Evolutionary conservation across 2,329 filamentous ascomycete species (phyloP), one percentile per base, ranked within the genome.

Genomic region (Claviceps humidiphila): DNA sequence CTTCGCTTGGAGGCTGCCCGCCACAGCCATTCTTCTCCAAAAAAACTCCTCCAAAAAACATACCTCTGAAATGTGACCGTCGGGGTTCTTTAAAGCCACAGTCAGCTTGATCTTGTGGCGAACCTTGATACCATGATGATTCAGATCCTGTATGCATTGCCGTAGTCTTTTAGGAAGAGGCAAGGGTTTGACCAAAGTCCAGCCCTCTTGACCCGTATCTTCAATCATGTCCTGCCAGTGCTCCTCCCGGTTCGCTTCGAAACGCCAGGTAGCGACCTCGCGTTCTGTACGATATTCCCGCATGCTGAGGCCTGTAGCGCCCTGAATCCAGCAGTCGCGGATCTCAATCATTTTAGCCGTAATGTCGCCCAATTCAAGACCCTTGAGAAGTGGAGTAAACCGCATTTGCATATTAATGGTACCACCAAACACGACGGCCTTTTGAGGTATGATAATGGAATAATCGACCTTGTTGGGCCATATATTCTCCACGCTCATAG

Each of bases 391-490:
- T 0, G 91, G 90, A 1, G 89, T 87, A 56, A 97, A 82, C 56
- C 87, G 82, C 71, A 96, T 91, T 60, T 95, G 84, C 54, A 95
- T 77, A 1, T 83, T 81, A 48, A 97, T 82, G 22, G 78, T 77
- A n/a, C 88, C 94, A 49, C 93, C 93, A 61, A 96, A 95, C 17
- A 95, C 86, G 51, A 95, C 85, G 2, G 93, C 93, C 71, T 96
- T 96, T 62, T 89, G 90, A 0, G 93, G 91, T 11, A 95, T 87
- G 53, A 88, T 82, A 57, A 98, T 89, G 34, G 89, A 91, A 71
- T 98, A 98, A 66, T 95, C 88, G 60, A 97, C 80, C 74, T 98
- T 98, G 72, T 95, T 93, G 5, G 89, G 87, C 93, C 93, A 98
- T 57, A 95, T 86, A 63, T 96, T 96, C 68, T 96, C 90, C 57